Evolutionary conservation across 805 yeast species (phyloP).

Genomic region (Saccharomyces paradoxus): DNA sequence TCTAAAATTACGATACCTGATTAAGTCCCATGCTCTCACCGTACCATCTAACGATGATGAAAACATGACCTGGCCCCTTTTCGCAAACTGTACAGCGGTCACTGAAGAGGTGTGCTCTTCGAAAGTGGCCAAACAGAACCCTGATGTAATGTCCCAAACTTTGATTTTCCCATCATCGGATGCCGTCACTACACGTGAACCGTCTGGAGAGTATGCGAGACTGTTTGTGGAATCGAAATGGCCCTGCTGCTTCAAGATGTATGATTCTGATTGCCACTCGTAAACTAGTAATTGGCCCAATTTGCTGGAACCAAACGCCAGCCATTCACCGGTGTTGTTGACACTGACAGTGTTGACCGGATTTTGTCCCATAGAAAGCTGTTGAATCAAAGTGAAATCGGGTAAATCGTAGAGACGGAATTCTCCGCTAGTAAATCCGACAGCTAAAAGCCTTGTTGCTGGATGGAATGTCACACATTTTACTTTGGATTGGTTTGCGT

Average conservation of each 20-base stretch:
- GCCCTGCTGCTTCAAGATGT: constrained; percentile 91
- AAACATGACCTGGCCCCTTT: constrained; percentile 82
- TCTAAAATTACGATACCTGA: constrained; percentile 87
- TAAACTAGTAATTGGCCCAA: constrained; percentile 92
- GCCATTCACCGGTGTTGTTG: constrained; percentile 88
- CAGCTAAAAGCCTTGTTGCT: constrained; percentile 60
- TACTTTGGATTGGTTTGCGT: constrained; percentile 55
- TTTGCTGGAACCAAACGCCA: constrained; percentile 86
- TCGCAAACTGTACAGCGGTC: constrained; percentile 80
- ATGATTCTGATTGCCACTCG: constrained; percentile 98
- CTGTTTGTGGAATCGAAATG: constrained; percentile 88
- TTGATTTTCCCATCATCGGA: constrained; percentile 95
- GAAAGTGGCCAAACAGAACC: constrained; percentile 87
- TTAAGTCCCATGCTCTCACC: constrained; percentile 92
- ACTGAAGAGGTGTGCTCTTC: constrained; percentile 86
- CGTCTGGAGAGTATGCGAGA: constrained; percentile 88
- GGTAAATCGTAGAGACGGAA: constrained; percentile 88
- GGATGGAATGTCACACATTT: constrained; percentile 82
- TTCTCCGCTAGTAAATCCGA: constrained; percentile 84
- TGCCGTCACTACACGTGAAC: constrained; percentile 84
- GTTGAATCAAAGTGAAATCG: constrained; percentile 70
- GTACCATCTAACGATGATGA: constrained; percentile 94
- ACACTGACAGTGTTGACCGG: constrained; percentile 75
- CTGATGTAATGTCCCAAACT: constrained; percentile 90
- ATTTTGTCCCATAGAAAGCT: constrained; percentile 84